Evolutionary conservation across 1,139 yeast genomes (phyloP).

Genomic region (Eremothecium gossypii): DNA sequence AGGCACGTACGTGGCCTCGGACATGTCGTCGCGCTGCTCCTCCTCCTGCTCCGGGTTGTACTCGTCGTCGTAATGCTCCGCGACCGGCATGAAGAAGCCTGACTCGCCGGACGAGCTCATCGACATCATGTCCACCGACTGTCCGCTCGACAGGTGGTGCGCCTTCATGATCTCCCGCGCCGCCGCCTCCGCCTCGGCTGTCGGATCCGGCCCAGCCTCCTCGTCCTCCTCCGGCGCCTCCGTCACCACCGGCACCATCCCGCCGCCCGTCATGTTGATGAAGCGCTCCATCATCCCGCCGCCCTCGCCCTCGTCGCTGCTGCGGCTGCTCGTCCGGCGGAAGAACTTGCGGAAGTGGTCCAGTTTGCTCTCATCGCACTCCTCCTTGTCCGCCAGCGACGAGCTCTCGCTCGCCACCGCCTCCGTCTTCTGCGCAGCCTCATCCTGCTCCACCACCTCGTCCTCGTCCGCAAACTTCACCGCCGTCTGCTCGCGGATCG

Average conservation of each 20-base stretch:
- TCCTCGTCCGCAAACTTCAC: slow-evolving; percentile 9
- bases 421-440: slow-evolving; percentile 6
- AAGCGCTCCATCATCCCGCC: slow-evolving; percentile 25
- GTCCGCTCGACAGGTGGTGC: slow-evolving; percentile 12
- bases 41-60: background rate
- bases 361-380: slow-evolving; percentile 10
- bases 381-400: slow-evolving; percentile 8
- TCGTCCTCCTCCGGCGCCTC: slow-evolving; percentile 13
- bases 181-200: slow-evolving; percentile 16
- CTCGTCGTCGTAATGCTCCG: slow-evolving; percentile 21
- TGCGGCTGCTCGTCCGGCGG: slow-evolving; percentile 7
- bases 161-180: slow-evolving; percentile 28
- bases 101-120: background rate
- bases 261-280: slow-evolving; percentile 24
- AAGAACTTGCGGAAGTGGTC: slow-evolving; percentile 23
- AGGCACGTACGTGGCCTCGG: slow-evolving; percentile 46
- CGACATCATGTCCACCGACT: background rate
- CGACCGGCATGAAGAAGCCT: slow-evolving; percentile 18
- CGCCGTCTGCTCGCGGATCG: slow-evolving; percentile 13
- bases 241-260: slow-evolving; percentile 27
- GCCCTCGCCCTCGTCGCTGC: slow-evolving; percentile 13
- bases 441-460: slow-evolving; percentile 11
- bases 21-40: background rate
- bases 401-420: background rate
- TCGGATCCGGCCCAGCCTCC: slow-evolving; percentile 13